These are phyloP conservation scores for Senna tora DNA, from an alignment of 306 rosid species.

Conservation along the genomic window DNA sequence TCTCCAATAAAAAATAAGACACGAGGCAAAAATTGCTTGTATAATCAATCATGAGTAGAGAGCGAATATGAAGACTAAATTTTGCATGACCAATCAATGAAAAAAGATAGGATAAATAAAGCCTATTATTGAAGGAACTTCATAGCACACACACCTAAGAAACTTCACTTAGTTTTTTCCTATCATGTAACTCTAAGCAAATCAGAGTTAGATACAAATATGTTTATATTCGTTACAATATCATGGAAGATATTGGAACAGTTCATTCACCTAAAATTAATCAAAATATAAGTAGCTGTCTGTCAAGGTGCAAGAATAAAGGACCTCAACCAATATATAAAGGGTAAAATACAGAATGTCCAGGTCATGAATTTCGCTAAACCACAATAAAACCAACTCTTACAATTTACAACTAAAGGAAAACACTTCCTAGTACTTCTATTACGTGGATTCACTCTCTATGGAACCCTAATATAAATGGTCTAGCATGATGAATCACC, in stretches of 20 bases:
- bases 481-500: slow-evolving; percentile 31
- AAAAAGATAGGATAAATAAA: no score
- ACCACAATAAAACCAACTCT: background rate
- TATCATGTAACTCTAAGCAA: background rate
- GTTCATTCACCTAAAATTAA: slow-evolving; percentile 28
- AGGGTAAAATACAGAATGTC: slow-evolving; percentile 36
- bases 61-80: no score
- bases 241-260: slow-evolving; percentile 1
- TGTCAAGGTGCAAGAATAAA: slow-evolving; percentile 25
- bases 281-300: slow-evolving; percentile 21
- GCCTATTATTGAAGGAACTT: no score
- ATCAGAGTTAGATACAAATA: background rate
- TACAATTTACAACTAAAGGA: slow-evolving; percentile 28
- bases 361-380: slow-evolving; percentile 27
- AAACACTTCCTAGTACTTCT: slow-evolving; percentile 27
- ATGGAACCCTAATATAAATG: background rate
- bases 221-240: slow-evolving; percentile 25
- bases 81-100: no score
- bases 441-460: slow-evolving; percentile 31
- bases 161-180: no score
- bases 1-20: no score
- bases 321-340: slow-evolving; percentile 5
- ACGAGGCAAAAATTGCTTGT: no score
- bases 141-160: no score
- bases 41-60: no score